Evolutionary conservation across 495 filamentous ascomycete species (phyloP), one percentile per base, ranked within the genome.

Genomic region (Penicillium simplicissimum): DNA sequence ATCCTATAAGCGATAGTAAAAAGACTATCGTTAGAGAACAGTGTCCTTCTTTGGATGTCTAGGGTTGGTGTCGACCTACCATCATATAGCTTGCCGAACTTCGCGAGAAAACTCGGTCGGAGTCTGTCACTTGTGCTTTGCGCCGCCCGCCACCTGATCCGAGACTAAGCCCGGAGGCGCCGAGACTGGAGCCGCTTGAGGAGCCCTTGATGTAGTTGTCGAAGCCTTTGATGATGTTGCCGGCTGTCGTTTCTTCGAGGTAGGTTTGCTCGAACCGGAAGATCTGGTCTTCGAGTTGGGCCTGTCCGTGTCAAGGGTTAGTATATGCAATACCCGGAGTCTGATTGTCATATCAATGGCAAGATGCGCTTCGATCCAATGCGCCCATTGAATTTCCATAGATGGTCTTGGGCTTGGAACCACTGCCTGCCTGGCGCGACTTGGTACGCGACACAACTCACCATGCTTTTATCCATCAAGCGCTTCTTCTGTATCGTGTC

Each of bases 171-270:
- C 71, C 74, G n/a, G 73, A 67, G 2, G 70, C 72, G 36, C 69
- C 69, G 40, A 72, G 67, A 54, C 63, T 70, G 3, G 74, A 63
- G 23, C 63, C 62, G 61, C 72, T 81, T 0, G 81, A 79, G 8
- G 85, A 84, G 51, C 91, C 92, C 71, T 98, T 98, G 79, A 96
- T 94, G 75, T 97, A 98, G 65, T 90, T 94, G 71, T 98, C 95
- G 75, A 98, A 98, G 42, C 95, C 95, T 62, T 88, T 90, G 76
- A 98, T 92, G 70, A 98, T 98, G 79, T 98, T 98, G 17, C 95
- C 95, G 43, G 82, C 82, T 23, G 89, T 90, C 15, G 92, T 96
- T 64, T 92, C 91, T 74, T 96, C 93, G 45, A 98, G 86, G 75
- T 98, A 98, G 15, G 87, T 84, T 55, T 89, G 85, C 74, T 98